These are phyloP conservation scores for Climacium dendroides DNA, from an alignment of 225 moss, liverwort and hornwort genomes.

Conservation along the genomic window DNA sequence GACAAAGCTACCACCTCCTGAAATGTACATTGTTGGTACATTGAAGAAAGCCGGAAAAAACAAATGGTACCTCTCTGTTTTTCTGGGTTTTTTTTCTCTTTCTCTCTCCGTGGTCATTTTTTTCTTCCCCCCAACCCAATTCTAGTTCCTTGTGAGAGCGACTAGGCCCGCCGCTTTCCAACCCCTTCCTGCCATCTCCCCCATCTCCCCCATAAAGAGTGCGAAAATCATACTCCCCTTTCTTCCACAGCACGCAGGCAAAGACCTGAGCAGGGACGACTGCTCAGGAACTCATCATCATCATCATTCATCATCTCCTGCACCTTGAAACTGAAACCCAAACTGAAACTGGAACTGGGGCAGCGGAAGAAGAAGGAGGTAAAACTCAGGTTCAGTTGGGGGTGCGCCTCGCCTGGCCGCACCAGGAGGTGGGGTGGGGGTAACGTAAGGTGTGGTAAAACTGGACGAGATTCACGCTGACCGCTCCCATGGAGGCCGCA, in stretches of 20 bases:
- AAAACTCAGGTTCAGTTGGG: too few relatives aligned
- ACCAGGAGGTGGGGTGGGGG: too few relatives aligned
- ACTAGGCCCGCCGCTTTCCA: too few relatives aligned
- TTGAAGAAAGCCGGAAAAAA: background rate
- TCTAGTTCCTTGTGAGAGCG: too few relatives aligned
- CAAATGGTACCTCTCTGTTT: background rate
- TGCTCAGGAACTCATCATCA: background rate
- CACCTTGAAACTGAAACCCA: background rate
- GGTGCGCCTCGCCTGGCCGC: too few relatives aligned
- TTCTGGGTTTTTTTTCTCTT: too few relatives aligned
- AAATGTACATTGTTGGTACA: accelerated
- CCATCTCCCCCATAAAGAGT: background rate
- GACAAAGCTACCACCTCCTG: accelerated
- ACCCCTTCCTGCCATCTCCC: background rate
- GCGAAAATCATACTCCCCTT: background rate
- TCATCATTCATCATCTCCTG: background rate
- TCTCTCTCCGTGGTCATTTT: too few relatives aligned
- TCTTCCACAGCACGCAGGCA: background rate
- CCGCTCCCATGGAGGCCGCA: background rate
- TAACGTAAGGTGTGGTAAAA: background rate
- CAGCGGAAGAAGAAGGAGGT: too few relatives aligned
- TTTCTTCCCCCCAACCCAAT: too few relatives aligned
- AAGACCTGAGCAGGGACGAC: background rate
- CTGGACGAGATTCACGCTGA: background rate
- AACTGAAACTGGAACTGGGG: accelerated